Conservation (phyloP, 2,329 filamentous ascomycete species). For the Talaromyces amestolkiae region DNA sequence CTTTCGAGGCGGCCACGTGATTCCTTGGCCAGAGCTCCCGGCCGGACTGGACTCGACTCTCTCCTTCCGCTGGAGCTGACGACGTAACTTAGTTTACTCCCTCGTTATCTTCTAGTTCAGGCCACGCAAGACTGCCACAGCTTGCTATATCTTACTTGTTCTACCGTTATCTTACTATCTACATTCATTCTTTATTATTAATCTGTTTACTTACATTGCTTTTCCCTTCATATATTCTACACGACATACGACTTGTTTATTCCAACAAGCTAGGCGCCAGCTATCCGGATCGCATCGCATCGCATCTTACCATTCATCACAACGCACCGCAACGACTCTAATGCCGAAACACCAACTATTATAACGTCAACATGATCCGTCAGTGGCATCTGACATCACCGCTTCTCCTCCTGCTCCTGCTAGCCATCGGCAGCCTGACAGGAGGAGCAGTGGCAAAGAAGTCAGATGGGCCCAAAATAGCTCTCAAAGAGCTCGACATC, state of each 20-base stretch:
- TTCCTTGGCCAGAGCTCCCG: conserved; percentile 1
- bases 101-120: not conserved
- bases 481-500: conserved; percentile 63
- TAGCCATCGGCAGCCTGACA: conserved; percentile 31
- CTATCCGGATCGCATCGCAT: conserved; percentile 3
- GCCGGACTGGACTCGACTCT: not conserved
- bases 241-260: not conserved
- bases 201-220: not conserved
- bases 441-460: conserved; percentile 45
- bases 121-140: conserved; percentile 5
- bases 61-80: not conserved
- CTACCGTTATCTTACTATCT: not conserved
- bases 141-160: conserved; percentile 1
- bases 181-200: not conserved
- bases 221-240: not conserved
- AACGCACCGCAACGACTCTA: conserved; percentile 6
- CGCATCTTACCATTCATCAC: not conserved
- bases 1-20: not conserved
- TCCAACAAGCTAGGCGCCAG: not conserved
- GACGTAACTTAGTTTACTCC: not conserved
- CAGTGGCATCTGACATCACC: conserved; percentile 51
- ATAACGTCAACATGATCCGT: conserved; percentile 42
- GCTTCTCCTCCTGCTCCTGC: conserved; percentile 55
- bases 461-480: conserved; percentile 62
- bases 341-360: conserved; percentile 23